These are phyloP conservation scores for Neonectria neomacrospora DNA, from an alignment of 2,329 filamentous ascomycete genomes.

Conservation along the genomic window DNA sequence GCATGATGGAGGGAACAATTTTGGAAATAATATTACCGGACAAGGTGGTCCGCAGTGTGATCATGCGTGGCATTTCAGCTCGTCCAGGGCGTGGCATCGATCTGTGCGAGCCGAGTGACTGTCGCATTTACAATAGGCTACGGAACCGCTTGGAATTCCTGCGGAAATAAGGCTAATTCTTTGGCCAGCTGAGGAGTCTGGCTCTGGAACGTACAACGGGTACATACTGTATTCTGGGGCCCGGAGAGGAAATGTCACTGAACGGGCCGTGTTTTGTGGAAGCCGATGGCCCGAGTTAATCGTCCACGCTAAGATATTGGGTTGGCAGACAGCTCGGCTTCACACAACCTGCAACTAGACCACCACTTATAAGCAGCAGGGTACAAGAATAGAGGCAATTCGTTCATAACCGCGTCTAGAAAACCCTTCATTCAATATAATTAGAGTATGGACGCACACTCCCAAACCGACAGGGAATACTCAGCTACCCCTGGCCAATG, in stretches of 20 bases:
- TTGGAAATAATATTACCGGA: background rate
- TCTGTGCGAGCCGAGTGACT: background rate
- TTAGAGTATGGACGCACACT: too few relatives aligned
- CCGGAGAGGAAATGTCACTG: background rate
- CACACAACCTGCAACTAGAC: background rate
- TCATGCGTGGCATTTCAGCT: background rate
- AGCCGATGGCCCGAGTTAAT: conserved; percentile 6
- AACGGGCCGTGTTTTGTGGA: conserved; percentile 4
- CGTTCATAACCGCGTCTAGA: background rate
- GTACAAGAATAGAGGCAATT: too few relatives aligned
- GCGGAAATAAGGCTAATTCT: background rate
- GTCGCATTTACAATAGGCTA: background rate
- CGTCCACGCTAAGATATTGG: background rate
- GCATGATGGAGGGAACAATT: background rate
- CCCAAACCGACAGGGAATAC: background rate
- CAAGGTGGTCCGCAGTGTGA: background rate
- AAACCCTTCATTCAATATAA: background rate
- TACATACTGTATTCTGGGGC: background rate
- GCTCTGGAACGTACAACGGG: conserved; percentile 2
- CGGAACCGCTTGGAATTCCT: background rate
- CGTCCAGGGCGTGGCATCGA: background rate
- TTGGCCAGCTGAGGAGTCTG: conserved; percentile 6
- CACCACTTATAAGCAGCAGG: too few relatives aligned
- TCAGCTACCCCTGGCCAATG: conserved; percentile 15
- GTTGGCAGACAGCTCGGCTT: background rate